Conservation (phyloP, 805 yeast genomes). For the Clavispora carvajalis region DNA sequence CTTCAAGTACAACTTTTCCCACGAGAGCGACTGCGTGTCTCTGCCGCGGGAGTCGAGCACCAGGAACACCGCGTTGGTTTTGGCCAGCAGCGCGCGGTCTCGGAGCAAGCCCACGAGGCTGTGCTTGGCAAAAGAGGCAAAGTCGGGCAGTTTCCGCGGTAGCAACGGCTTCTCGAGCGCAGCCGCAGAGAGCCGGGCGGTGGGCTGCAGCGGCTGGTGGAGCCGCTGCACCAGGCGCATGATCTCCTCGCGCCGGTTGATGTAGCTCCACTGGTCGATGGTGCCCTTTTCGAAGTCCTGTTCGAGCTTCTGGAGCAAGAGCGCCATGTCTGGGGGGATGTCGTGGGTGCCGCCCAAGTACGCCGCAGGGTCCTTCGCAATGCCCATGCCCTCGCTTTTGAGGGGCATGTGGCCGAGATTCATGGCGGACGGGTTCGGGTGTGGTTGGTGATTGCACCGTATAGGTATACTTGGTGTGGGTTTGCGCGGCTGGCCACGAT, state of each 20-base stretch:
- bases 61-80: slow-evolving; percentile 61
- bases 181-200: slow-evolving; percentile 23
- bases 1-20: slow-evolving; percentile 82
- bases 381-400: slow-evolving; percentile 3
- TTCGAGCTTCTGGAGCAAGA: slow-evolving; percentile 37
- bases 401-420: slow-evolving; percentile 7
- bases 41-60: slow-evolving; percentile 76
- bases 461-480: not conserved
- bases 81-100: slow-evolving; percentile 62
- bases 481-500: too few relatives aligned
- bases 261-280: slow-evolving; percentile 44
- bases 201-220: slow-evolving; percentile 26
- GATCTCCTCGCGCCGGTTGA: slow-evolving; percentile 41
- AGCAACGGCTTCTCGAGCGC: slow-evolving; percentile 56
- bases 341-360: slow-evolving; percentile 21
- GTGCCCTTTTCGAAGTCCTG: slow-evolving; percentile 37
- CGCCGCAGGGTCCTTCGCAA: slow-evolving; percentile 10
- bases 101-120: slow-evolving; percentile 68
- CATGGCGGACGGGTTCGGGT: slow-evolving; percentile 2
- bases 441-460: too few relatives aligned
- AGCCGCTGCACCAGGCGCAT: slow-evolving; percentile 31
- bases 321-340: slow-evolving; percentile 42
- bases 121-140: slow-evolving; percentile 33
- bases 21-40: slow-evolving; percentile 67
- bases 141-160: slow-evolving; percentile 44